Conservation (phyloP, 2,329 filamentous ascomycete species). For the Stagonosporopsis chrysanthemi region DNA sequence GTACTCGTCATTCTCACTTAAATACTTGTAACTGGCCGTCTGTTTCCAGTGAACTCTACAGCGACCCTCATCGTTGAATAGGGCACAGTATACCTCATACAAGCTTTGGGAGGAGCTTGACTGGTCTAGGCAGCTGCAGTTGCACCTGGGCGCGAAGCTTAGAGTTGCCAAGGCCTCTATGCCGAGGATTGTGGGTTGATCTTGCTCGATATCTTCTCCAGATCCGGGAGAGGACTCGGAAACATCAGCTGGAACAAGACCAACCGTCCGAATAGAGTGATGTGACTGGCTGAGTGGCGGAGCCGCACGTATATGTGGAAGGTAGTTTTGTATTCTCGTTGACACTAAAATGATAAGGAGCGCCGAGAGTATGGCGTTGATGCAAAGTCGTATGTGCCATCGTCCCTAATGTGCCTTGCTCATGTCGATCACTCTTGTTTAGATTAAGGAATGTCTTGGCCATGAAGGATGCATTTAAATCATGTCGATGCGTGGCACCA, state of each 20-base stretch:
- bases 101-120: conserved; percentile 31
- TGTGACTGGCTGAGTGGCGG: conserved; percentile 8
- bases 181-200: conserved; percentile 27
- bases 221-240: conserved; percentile 17
- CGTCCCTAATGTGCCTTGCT: conserved; percentile 27
- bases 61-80: neutral
- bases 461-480: conserved; percentile 10
- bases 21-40: conserved; percentile 27
- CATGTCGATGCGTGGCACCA: neutral
- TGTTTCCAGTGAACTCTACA: neutral
- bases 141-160: conserved; percentile 30
- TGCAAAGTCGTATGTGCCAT: conserved; percentile 22
- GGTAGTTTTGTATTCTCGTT: conserved; percentile 16
- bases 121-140: conserved; percentile 34
- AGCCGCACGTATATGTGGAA: conserved; percentile 24
- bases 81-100: conserved; percentile 17
- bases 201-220: conserved; percentile 16
- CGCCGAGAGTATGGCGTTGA: conserved; percentile 16
- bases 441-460: conserved; percentile 40
- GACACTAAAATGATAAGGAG: conserved; percentile 32
- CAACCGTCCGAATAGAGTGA: conserved; percentile 7
- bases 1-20: conserved; percentile 23
- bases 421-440: conserved; percentile 31
- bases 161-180: conserved; percentile 29
- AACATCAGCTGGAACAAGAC: conserved; percentile 21